Percentiles rank a stretch among this genome's conserved stretches.
Conservation (phyloP, 371 early-diverging fungal genomes). For the Actinomortierella ambigua region DNA sequence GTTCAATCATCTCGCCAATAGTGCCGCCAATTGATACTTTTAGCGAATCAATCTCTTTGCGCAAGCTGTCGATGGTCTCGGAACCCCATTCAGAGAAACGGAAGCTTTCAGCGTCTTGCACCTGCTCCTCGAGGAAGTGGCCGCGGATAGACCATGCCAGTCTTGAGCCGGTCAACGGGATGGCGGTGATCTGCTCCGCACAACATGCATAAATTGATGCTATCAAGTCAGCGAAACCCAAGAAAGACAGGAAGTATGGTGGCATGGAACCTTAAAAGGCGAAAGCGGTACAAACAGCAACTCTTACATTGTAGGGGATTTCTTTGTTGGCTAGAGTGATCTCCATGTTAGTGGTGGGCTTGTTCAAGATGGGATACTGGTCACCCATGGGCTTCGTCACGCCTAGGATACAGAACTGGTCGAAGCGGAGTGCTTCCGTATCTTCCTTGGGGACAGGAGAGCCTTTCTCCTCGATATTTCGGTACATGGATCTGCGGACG, state of each 20-base stretch:
- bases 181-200: not conserved
- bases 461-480: not conserved
- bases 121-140: not conserved
- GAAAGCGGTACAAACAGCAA: not conserved
- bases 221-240: too few relatives aligned
- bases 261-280: too few relatives aligned
- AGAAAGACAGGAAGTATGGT: too few relatives aligned
- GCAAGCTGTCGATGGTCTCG: constrained; percentile 21
- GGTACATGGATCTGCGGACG: constrained; percentile 3
- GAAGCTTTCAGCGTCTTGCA: constrained; percentile 12
- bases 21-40: constrained; percentile 20
- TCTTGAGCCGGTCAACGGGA: not conserved
- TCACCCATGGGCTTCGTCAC: constrained; percentile 18
- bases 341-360: constrained; percentile 9
- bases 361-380: constrained; percentile 21
- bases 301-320: not conserved
- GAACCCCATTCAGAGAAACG: constrained; percentile 29
- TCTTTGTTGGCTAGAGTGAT: constrained; percentile 17
- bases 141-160: not conserved
- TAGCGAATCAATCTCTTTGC: constrained; percentile 11
- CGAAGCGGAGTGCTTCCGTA: constrained; percentile 18
- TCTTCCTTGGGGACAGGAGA: constrained; percentile 14
- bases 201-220: not conserved
- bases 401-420: constrained; percentile 29
- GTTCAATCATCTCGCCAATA: constrained; percentile 16